Conservation (phyloP, 129 eudicot species). For the Flaveria brownii region DNA sequence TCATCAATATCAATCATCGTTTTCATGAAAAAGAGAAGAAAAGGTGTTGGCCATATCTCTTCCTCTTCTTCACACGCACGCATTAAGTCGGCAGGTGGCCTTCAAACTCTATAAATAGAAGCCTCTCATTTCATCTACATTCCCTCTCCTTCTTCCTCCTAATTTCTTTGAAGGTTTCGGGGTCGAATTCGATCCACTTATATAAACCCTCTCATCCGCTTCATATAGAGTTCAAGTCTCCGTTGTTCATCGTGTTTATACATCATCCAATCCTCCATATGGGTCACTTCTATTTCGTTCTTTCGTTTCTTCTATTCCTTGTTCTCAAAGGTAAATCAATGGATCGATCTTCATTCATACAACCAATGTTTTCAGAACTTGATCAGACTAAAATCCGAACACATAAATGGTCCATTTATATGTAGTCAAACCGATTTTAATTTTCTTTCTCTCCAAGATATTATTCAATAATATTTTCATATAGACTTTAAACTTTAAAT, state of each 20-base stretch:
- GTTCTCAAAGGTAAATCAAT: constrained; percentile 20
- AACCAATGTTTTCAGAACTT: too few relatives aligned
- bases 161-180: not conserved
- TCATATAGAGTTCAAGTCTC: not conserved
- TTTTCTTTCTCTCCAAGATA: too few relatives aligned
- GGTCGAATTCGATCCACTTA: not conserved
- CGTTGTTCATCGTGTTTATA: not conserved
- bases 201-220: not conserved
- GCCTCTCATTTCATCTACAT: constrained; percentile 17
- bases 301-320: constrained; percentile 9
- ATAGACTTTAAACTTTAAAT: too few relatives aligned
- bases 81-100: constrained; percentile 23
- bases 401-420: too few relatives aligned
- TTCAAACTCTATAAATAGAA: constrained; percentile 9
- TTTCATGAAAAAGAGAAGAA: not conserved
- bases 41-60: constrained; percentile 10
- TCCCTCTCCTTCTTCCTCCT: constrained; percentile 29
- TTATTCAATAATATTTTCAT: too few relatives aligned
- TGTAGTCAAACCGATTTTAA: too few relatives aligned
- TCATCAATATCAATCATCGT: not conserved
- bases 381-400: too few relatives aligned
- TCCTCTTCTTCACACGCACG: constrained; percentile 6
- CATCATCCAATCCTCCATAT: constrained; percentile 15
- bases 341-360: too few relatives aligned
- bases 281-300: constrained; percentile 23